Percentiles rank a stretch among this genome's conserved stretches.
Evolutionary conservation across 2,329 filamentous ascomycete species (phyloP).

Genomic region (Neodidymelliopsis sp.): DNA sequence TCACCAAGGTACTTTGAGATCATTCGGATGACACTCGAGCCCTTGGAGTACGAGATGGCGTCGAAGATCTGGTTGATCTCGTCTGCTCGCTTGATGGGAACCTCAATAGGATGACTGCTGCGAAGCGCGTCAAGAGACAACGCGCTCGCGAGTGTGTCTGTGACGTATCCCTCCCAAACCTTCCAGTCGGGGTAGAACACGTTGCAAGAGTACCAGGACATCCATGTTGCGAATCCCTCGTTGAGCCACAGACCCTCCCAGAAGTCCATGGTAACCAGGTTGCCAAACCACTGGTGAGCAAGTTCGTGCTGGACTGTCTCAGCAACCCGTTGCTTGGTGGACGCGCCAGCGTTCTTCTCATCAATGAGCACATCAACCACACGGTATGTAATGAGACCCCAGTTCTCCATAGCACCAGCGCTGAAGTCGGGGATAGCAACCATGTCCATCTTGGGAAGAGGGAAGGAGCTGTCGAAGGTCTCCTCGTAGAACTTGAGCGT

Average conservation of each 20-base stretch:
- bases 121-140: slow-evolving; percentile 87
- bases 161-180: slow-evolving; percentile 95
- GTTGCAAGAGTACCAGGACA: slow-evolving; percentile 95
- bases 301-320: slow-evolving; percentile 97
- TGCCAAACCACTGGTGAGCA: slow-evolving; percentile 98
- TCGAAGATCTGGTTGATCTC: slow-evolving; percentile 99
- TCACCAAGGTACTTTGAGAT: slow-evolving; percentile 95
- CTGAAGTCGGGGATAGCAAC: slow-evolving; percentile 95
- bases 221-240: slow-evolving; percentile 89
- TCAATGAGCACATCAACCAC: slow-evolving; percentile 91
- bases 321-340: slow-evolving; percentile 89
- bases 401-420: slow-evolving; percentile 97
- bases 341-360: slow-evolving; percentile 87
- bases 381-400: slow-evolving; percentile 94
- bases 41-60: slow-evolving; percentile 96
- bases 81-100: slow-evolving; percentile 92
- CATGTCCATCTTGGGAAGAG: slow-evolving; percentile 95
- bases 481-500: slow-evolving; percentile 96
- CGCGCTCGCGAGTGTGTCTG: slow-evolving; percentile 88
- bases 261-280: slow-evolving; percentile 97
- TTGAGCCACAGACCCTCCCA: slow-evolving; percentile 98
- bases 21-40: slow-evolving; percentile 95
- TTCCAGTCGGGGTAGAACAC: slow-evolving; percentile 98
- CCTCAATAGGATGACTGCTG: slow-evolving; percentile 96
- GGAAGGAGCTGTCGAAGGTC: slow-evolving; percentile 86